Percentiles rank a stretch among this genome's conserved stretches.
phyloP scores from a whole-genome alignment of 106 monocot species.

The Acanthochlamys bracteata region DNA sequence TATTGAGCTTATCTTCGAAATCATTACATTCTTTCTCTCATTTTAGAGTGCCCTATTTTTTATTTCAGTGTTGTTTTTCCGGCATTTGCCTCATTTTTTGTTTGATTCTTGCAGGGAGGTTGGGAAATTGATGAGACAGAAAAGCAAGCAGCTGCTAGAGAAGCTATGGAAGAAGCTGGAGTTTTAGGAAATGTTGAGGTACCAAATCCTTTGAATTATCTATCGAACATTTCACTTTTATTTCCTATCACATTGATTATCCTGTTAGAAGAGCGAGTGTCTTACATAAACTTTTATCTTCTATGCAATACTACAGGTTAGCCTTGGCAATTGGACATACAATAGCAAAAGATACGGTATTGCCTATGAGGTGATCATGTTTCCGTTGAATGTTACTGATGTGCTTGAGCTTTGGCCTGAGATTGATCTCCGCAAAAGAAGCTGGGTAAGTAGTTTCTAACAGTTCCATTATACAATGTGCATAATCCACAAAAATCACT shows the following conservation, averaged over 20 bases:
- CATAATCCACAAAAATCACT: too few relatives aligned
- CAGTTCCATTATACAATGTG: not conserved
- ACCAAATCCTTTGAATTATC: not conserved
- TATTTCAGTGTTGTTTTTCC: not conserved
- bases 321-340: slow-evolving; percentile 8
- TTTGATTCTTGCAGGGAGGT: slow-evolving; percentile 48
- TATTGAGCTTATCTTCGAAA: too few relatives aligned
- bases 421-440: slow-evolving; percentile 1
- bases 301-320: not conserved
- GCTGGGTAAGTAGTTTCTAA: slow-evolving; percentile 3
- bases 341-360: slow-evolving; percentile 5
- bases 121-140: slow-evolving; percentile 72
- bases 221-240: too few relatives aligned
- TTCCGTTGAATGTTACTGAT: slow-evolving; percentile 3
- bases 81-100: not conserved
- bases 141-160: slow-evolving; percentile 53
- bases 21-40: too few relatives aligned
- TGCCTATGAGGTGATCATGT: slow-evolving; percentile 5
- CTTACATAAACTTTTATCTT: too few relatives aligned
- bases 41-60: not conserved
- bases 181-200: slow-evolving; percentile 57
- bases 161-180: slow-evolving; percentile 88
- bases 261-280: too few relatives aligned
- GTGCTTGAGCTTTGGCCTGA: slow-evolving; percentile 3
- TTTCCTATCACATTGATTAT: too few relatives aligned